Base-by-base conservation (phyloP, 2,329 filamentous ascomycete genomes). In the Pyrenochaeta sp. region DNA sequence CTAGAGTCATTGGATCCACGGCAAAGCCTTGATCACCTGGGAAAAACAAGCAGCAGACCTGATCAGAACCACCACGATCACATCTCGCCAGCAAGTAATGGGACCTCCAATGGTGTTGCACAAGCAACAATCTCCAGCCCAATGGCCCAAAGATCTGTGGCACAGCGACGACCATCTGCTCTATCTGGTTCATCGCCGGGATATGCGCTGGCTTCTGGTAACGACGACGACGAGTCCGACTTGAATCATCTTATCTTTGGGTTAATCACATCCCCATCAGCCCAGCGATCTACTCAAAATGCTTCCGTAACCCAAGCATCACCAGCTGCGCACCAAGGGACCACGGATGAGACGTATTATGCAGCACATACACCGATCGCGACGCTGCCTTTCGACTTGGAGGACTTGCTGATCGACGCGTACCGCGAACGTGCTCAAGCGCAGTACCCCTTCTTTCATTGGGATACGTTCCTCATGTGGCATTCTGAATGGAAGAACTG, bases 371-470 rank as follows among this genome's bases (percentile, higher is more conserved):
- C 61, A 9, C n/a, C 54, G 12, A 48, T 64, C 12, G 48, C 15
- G 22, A 50, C n/a, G n/a, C n/a, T 66, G 19, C 54, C 64, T 24
- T 19, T 9, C 4, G 61, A 65, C 2, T 12, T 62, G 15, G 61
- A 59, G 43, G 43, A 50, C 1, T 27, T 52, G 12, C 44, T 66
- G 8, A 43, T 66, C 15, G 54, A 64, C 19, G 56, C 61, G 12
- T 66, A 66, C 36, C 61, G 61, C n/a, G 64, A 66, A 19, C 64
- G 64, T n/a, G 64, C 64, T 27, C 64, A 66, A 48, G 52, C 61
- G 3, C 64, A 66, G 36, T 66, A 64, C 42, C 64, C 64, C 3
- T 66, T 66, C 43, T 62, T 66, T 24, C 52, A 64, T 44, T 66
- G 64, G 64, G 59, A 65, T 19, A 48, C 58, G 3, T 65, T 66